These are phyloP conservation scores for Lodderomyces margitis DNA, from an alignment of 1,139 yeast species.

Conservation along the genomic window DNA sequence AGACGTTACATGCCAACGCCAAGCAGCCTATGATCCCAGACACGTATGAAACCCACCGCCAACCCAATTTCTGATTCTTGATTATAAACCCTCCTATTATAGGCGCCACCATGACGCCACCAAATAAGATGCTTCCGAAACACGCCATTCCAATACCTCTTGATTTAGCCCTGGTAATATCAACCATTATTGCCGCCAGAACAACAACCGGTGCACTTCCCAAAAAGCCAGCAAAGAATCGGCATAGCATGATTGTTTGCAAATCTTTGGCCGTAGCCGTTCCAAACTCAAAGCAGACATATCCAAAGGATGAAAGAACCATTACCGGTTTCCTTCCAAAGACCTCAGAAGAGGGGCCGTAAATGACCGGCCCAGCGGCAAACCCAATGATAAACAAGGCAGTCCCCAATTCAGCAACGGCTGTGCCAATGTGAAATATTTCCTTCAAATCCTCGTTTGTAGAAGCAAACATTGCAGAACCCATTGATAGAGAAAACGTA, in stretches of 20 bases:
- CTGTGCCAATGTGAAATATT: slow-evolving; percentile 30
- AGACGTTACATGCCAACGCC: slow-evolving; percentile 36
- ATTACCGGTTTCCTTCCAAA: slow-evolving; percentile 35
- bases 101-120: slow-evolving; percentile 47
- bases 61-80: slow-evolving; percentile 36
- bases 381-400: slow-evolving; percentile 42
- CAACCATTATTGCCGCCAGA: slow-evolving; percentile 42
- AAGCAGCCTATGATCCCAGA: slow-evolving; percentile 47
- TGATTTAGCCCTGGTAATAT: slow-evolving; percentile 36
- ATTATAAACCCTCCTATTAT: slow-evolving; percentile 36
- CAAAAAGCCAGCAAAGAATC: slow-evolving; percentile 40
- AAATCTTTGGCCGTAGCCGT: slow-evolving; percentile 37
- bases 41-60: slow-evolving; percentile 61
- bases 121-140: slow-evolving; percentile 38
- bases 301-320: slow-evolving; percentile 28
- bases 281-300: slow-evolving; percentile 35
- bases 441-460: slow-evolving; percentile 22
- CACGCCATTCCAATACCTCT: slow-evolving; percentile 30
- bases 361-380: slow-evolving; percentile 42
- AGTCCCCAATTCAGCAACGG: slow-evolving; percentile 36
- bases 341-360: slow-evolving; percentile 43
- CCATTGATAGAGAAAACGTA: slow-evolving; percentile 46
- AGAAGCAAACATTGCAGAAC: slow-evolving; percentile 40
- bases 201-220: slow-evolving; percentile 44
- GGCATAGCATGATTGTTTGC: slow-evolving; percentile 38